phyloP scores from a whole-genome alignment of 2,329 filamentous ascomycete species.

The Raffaelea arxii region DNA sequence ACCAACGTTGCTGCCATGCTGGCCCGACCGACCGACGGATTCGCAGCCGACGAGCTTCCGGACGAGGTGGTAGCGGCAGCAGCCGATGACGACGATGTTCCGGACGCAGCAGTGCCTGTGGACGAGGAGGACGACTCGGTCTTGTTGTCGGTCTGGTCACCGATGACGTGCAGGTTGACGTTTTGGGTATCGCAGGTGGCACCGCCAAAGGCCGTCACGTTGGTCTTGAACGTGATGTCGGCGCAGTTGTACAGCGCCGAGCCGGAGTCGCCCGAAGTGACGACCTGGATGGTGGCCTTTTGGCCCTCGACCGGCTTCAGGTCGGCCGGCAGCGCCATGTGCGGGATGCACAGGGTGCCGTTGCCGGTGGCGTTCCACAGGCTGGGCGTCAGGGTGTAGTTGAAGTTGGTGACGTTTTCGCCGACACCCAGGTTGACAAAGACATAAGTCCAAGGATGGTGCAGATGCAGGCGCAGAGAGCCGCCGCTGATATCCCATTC shows the following conservation, averaged over 20 bases:
- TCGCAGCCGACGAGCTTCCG: not conserved
- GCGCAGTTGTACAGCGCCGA: constrained; percentile 66
- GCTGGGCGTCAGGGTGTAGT: constrained; percentile 53
- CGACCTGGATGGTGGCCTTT: constrained; percentile 58
- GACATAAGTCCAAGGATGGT: constrained; percentile 42
- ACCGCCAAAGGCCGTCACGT: constrained; percentile 33
- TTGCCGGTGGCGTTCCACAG: constrained; percentile 49
- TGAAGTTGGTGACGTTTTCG: constrained; percentile 51
- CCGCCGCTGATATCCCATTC: constrained; percentile 45
- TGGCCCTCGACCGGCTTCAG: constrained; percentile 48
- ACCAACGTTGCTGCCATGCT: not conserved
- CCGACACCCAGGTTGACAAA: constrained; percentile 42
- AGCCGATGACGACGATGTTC: not conserved
- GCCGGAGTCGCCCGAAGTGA: constrained; percentile 48
- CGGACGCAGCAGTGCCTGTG: constrained; percentile 3
- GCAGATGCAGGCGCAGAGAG: constrained; percentile 35
- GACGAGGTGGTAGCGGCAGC: not conserved
- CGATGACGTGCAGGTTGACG: constrained; percentile 30
- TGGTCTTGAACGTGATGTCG: constrained; percentile 57
- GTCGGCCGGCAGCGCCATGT: constrained; percentile 41
- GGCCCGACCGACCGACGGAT: too few species aligned
- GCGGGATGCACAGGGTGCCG: constrained; percentile 57
- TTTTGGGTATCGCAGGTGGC: constrained; percentile 49
- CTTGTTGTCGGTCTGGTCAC: constrained; percentile 18
- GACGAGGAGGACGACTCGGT: not conserved